Evolutionary conservation across 2,329 filamentous ascomycete genomes (phyloP).

Genomic region (Beauveria brongniartii): DNA sequence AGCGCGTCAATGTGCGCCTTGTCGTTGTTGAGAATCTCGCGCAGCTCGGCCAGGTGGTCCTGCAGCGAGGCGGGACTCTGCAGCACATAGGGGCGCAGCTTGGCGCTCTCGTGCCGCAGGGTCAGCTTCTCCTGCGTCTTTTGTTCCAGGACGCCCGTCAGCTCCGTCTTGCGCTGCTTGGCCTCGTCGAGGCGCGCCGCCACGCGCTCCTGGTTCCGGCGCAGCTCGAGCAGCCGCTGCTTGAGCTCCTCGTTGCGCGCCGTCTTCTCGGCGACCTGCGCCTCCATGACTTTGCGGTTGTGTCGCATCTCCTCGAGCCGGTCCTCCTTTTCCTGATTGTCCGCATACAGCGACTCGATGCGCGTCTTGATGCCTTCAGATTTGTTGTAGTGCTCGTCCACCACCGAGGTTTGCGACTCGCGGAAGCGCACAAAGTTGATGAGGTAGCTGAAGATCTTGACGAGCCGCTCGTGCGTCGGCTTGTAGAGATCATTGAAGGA

Average conservation of each 20-base stretch:
- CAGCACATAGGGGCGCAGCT: constrained; percentile 83
- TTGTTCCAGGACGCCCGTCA: constrained; percentile 65
- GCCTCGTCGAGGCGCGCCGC: constrained; percentile 75
- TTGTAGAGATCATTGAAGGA: constrained; percentile 87
- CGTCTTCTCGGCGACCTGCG: constrained; percentile 74
- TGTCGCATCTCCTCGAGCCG: constrained; percentile 73
- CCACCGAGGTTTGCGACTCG: constrained; percentile 80
- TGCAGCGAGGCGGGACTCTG: constrained; percentile 82
- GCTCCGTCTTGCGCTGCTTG: constrained; percentile 68
- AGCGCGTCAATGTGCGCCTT: constrained; percentile 80
- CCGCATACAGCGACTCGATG: constrained; percentile 76
- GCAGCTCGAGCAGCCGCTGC: constrained; percentile 69
- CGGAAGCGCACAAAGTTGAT: constrained; percentile 99
- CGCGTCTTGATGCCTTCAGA: constrained; percentile 76
- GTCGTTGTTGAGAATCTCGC: constrained; percentile 67
- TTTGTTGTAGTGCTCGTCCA: constrained; percentile 91
- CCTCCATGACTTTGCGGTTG: constrained; percentile 73
- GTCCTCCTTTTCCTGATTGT: constrained; percentile 81
- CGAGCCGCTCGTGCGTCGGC: constrained; percentile 80
- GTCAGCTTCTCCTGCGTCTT: constrained; percentile 62
- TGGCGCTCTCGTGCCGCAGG: constrained; percentile 76
- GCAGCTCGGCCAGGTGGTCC: constrained; percentile 71
- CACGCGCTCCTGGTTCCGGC: constrained; percentile 74
- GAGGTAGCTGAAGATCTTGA: constrained; percentile 93
- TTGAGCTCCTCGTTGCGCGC: constrained; percentile 82